These are phyloP conservation scores for Kwoniella shandongensis DNA, from an alignment of 768 basidiomycete species.

Conservation along the genomic window DNA sequence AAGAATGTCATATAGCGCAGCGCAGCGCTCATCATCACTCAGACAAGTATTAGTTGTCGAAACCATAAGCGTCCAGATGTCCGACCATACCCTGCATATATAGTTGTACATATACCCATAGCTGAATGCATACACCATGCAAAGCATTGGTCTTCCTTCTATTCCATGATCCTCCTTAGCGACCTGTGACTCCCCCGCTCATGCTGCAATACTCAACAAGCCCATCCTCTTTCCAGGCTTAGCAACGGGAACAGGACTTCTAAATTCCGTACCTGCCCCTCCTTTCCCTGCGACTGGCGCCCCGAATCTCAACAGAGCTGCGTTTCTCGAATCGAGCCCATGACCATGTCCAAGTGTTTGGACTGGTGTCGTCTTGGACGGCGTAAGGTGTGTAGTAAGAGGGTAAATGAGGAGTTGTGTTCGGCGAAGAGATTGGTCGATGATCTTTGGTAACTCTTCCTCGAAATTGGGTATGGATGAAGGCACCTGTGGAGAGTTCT, in stretches of 20 bases:
- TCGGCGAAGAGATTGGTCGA: constrained; percentile 29
- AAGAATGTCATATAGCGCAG: constrained; percentile 65
- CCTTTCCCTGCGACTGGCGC: constrained; percentile 14
- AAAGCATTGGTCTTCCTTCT: no score
- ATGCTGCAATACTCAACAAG: constrained; percentile 39
- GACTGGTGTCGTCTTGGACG: not conserved
- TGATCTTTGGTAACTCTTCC: constrained; percentile 19
- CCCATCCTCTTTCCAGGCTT: constrained; percentile 51
- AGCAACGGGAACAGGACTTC: constrained; percentile 43
- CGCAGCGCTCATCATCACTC: no score
- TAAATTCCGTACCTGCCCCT: constrained; percentile 30
- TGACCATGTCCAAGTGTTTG: not conserved
- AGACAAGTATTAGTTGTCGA: no score
- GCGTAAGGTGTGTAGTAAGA: constrained; percentile 31
- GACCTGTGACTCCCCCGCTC: no score
- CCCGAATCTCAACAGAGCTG: constrained; percentile 33
- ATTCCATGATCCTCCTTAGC: no score
- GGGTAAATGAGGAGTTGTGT: constrained; percentile 40
- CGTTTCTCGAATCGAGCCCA: constrained; percentile 13
- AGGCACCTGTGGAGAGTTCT: not conserved
- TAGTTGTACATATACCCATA: not conserved
- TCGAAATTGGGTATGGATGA: not conserved
- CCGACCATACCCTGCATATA: not conserved
- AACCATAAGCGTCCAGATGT: no score
- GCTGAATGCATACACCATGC: not conserved